Base-by-base conservation (phyloP, 345 rosid species). In the Syzygium aromaticum region DNA sequence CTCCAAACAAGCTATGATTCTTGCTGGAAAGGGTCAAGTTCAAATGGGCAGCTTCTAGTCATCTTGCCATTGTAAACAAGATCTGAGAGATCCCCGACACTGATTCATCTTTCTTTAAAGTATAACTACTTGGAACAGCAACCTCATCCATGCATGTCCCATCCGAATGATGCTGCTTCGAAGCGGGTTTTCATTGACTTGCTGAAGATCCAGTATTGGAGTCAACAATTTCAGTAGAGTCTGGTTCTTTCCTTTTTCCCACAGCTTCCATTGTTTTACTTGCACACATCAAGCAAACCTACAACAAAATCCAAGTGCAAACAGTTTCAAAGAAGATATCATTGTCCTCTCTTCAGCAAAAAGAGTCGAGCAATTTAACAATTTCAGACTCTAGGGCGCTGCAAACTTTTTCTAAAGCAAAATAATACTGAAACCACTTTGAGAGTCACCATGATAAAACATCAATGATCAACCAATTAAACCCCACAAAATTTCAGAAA, bases 121-220 rank as follows among this genome's bases (percentile, higher is more conserved):
- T 84, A 53, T 93, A 94, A 30, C 90, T 96, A 84, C 89, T 92
- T 2, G 99, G 98, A 73, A 95, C 98, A 19, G 97, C 98, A 53
- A 98, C 99, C 94, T 96, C 98, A 67, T 98, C 98, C 83, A 98
- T 96, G 67, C 99, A 98, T 3, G 94, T 94, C 40, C 95, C 94
- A 25, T 89, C 87, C 49, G 88, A 89, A 91, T 84, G 92, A 86
- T 92, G 90, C 53, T 94, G 91, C 87, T 94, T 97, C 40, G 88
- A 67, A 51, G 91, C 87, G 23, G 95, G 88, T 38, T 94, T 78
- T 87, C 84, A 49, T 86, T 27, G 52, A 53, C 40, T 10, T 87
- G 77, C 52, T 67, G 63, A 30, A 54, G 61, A 28, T 21, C 38
- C 63, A 14, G 54, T 11, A 52, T 33, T 27, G 51, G 59, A 28